Conservation (phyloP, 2,329 filamentous ascomycete species). For the Metarhizium rileyi region DNA sequence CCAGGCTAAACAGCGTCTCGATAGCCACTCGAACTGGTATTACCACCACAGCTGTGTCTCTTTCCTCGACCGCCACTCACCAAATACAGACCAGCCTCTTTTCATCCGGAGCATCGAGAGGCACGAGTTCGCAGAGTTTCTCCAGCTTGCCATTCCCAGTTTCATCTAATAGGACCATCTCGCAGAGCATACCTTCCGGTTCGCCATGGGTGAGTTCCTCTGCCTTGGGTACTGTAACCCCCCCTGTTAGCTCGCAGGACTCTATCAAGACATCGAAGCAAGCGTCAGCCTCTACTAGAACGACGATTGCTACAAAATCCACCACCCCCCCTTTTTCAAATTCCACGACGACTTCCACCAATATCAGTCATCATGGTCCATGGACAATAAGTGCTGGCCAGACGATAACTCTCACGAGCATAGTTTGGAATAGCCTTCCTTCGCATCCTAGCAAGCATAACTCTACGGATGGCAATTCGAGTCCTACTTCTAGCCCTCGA, state of each 20-base stretch:
- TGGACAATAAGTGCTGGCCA: not conserved
- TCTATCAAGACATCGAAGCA: not conserved
- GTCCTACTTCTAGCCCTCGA: not conserved
- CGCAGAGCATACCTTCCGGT: not conserved
- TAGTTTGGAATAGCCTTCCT: not conserved
- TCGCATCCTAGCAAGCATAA: not conserved
- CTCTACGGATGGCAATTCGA: not conserved
- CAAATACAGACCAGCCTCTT: not conserved
- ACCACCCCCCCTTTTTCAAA: constrained; percentile 3
- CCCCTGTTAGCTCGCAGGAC: not conserved
- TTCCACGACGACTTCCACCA: not conserved
- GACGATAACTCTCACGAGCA: constrained; percentile 1
- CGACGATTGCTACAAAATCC: not conserved
- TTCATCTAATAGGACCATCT: not conserved
- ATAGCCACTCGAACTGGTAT: not conserved
- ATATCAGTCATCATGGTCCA: constrained; percentile 1
- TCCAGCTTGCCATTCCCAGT: not conserved
- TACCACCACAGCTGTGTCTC: not conserved
- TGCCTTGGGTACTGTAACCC: constrained; percentile 1
- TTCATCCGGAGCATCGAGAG: not conserved
- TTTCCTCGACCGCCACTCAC: not conserved
- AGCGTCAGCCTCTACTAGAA: not conserved
- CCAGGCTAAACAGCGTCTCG: not conserved
- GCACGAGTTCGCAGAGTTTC: not conserved
- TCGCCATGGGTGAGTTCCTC: constrained; percentile 2